These are phyloP conservation scores for Pseudopyricularia javanii DNA, from an alignment of 2,329 filamentous ascomycete species.

Conservation along the genomic window DNA sequence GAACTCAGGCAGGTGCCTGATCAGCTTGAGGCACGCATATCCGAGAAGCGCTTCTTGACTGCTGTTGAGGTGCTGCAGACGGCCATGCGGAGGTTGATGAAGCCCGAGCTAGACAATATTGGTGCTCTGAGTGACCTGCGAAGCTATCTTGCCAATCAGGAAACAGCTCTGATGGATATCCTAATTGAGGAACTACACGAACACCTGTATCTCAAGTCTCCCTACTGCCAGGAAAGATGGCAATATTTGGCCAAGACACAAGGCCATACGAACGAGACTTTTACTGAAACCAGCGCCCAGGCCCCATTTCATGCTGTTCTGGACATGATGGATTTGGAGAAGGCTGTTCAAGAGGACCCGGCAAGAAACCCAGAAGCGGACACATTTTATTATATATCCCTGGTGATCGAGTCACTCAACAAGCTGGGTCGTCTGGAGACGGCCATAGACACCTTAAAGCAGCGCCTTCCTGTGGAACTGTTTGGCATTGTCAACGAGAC, in stretches of 20 bases:
- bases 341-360: constrained; percentile 66
- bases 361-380: constrained; percentile 90
- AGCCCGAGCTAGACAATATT: constrained; percentile 82
- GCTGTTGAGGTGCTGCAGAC: constrained; percentile 88
- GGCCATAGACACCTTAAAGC: constrained; percentile 82
- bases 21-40: constrained; percentile 85
- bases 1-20: constrained; percentile 83
- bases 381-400: constrained; percentile 83
- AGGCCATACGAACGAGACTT: constrained; percentile 22
- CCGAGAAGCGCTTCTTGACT: constrained; percentile 86
- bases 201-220: constrained; percentile 93
- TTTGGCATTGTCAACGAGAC: constrained; percentile 92
- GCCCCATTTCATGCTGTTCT: constrained; percentile 47
- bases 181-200: constrained; percentile 95
- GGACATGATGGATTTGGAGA: constrained; percentile 48
- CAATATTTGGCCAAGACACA: constrained; percentile 65
- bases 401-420: constrained; percentile 81
- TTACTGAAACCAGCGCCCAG: constrained; percentile 29
- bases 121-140: constrained; percentile 78
- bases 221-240: constrained; percentile 95
- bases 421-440: constrained; percentile 77
- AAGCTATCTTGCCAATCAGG: constrained; percentile 84
- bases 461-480: constrained; percentile 83
- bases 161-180: constrained; percentile 84
- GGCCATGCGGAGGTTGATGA: constrained; percentile 70